phyloP scores from a whole-genome alignment of 179 eudicot species.

The Silene vulgaris region DNA sequence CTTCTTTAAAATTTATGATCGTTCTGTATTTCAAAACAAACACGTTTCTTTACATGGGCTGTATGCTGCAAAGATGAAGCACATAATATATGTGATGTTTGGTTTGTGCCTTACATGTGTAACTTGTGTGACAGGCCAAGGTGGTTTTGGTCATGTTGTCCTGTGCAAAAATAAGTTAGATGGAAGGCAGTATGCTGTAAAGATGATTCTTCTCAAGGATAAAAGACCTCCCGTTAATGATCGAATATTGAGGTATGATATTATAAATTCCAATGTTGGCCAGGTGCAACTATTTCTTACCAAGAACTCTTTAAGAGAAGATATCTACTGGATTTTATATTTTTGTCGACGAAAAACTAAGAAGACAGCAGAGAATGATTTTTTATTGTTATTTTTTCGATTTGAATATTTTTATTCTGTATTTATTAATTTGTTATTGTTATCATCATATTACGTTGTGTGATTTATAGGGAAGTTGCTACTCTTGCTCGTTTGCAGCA shows the following conservation, averaged over 20 bases:
- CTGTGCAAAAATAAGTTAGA: conserved; percentile 93
- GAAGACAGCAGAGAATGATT: not conserved
- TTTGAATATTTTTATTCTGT: not conserved
- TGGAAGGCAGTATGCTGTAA: conserved; percentile 94
- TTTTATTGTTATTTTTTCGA: not conserved
- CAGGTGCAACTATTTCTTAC: conserved; percentile 1
- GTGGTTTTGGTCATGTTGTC: conserved; percentile 94
- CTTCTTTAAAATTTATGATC: not conserved
- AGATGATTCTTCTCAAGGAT: conserved; percentile 91
- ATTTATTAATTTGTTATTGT: not conserved
- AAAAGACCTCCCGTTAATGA: conserved; percentile 76
- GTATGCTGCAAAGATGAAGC: not conserved
- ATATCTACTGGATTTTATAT: not conserved
- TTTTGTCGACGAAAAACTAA: not conserved
- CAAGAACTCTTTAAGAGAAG: not conserved
- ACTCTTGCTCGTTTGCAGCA: conserved; percentile 97
- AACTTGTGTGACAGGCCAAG: conserved; percentile 58
- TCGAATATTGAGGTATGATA: conserved; percentile 68
- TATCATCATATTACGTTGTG: not conserved
- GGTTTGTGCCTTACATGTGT: conserved; percentile 18
- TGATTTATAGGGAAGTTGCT: conserved; percentile 77
- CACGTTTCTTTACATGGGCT: not conserved
- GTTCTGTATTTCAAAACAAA: not conserved
- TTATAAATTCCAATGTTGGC: not conserved
- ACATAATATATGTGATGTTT: not conserved